A percentile compares a stretch with the other conserved stretches of the same genome.
These are phyloP conservation scores for Dimargaris verticillata DNA, from an alignment of 192 early-diverging fungal species.

Conservation along the genomic window DNA sequence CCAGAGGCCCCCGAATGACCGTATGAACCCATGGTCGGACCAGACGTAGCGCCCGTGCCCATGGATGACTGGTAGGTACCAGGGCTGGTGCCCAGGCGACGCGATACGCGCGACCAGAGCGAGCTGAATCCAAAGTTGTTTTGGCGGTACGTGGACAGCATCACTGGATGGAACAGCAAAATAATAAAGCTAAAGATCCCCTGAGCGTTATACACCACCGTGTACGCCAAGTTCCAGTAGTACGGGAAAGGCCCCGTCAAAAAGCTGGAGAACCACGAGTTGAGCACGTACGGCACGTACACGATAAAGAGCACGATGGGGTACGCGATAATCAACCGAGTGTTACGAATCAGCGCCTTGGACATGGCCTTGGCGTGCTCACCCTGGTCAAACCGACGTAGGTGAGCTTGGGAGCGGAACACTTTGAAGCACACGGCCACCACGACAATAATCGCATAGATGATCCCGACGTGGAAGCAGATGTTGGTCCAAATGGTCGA, in stretches of 20 bases:
- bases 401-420: conserved; percentile 2
- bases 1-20: neutral
- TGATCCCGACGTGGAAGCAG: neutral
- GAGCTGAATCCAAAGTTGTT: conserved; percentile 1
- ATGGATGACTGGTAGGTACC: neutral
- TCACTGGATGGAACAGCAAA: conserved; percentile 5
- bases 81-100: neutral
- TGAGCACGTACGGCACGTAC: neutral
- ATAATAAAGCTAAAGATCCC: conserved; percentile 6
- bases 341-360: conserved; percentile 1
- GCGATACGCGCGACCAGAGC: neutral
- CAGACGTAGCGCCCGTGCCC: neutral
- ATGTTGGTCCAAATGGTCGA: conserved; percentile 6
- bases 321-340: conserved; percentile 4
- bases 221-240: neutral
- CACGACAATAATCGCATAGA: conserved; percentile 6
- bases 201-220: neutral
- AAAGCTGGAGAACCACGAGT: neutral
- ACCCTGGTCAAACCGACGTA: conserved; percentile 4
- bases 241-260: neutral
- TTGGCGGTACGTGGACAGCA: conserved; percentile 6
- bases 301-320: neutral
- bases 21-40: neutral
- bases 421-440: conserved; percentile 4
- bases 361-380: conserved; percentile 10